A percentile compares a stretch with the other conserved stretches of the same genome.
Evolutionary conservation across 1,284 basidiomycete species (phyloP).

Genomic region (Fistulina hepatica): DNA sequence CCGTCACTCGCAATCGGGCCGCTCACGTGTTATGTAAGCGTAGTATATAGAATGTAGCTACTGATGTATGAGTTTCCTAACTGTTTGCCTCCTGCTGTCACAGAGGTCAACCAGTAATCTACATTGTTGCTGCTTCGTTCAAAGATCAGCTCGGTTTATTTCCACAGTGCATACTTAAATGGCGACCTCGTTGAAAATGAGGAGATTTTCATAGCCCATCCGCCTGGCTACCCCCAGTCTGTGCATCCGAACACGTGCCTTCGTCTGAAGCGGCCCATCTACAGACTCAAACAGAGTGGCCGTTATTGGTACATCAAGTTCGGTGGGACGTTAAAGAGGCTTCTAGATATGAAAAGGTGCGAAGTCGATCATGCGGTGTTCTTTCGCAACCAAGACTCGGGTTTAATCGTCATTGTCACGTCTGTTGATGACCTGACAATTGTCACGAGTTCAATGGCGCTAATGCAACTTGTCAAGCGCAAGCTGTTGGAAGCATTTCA

Average conservation of each 20-base stretch:
- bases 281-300: conserved; percentile 6
- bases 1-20: too few relatives aligned
- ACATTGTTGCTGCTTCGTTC: too few relatives aligned
- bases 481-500: background rate
- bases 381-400: conserved; percentile 5
- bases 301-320: conserved; percentile 9
- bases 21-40: too few relatives aligned
- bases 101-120: too few relatives aligned
- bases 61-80: too few relatives aligned
- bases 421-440: conserved; percentile 3
- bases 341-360: conserved; percentile 5
- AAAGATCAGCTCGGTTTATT: conserved; percentile 10
- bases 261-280: conserved; percentile 3
- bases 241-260: background rate
- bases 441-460: conserved; percentile 2
- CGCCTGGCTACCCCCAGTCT: conserved; percentile 12
- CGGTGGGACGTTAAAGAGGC: conserved; percentile 3
- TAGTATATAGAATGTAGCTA: too few relatives aligned
- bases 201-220: conserved; percentile 17
- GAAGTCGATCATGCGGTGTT: conserved; percentile 20
- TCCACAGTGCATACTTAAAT: conserved; percentile 16
- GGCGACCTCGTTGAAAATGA: conserved; percentile 14
- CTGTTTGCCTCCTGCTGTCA: too few relatives aligned
- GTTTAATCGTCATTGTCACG: background rate
- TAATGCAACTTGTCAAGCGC: background rate